Conservation (phyloP, 2,329 filamentous ascomycete genomes). For the Zasmidium cellare region DNA sequence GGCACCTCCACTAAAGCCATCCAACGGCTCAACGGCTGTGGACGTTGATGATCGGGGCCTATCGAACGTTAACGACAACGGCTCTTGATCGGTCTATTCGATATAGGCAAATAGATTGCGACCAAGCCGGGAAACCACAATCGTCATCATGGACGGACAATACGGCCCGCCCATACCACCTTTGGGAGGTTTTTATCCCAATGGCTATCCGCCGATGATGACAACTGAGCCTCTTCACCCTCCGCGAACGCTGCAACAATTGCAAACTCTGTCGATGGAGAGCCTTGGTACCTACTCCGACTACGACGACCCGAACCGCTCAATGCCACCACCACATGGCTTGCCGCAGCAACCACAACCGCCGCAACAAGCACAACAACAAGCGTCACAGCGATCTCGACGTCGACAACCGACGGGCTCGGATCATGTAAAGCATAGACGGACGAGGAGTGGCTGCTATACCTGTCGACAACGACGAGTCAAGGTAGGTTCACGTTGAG, state of each 20-base stretch:
- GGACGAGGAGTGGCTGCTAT: constrained; percentile 90
- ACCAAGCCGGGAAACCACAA: constrained; percentile 4
- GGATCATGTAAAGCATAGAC: constrained; percentile 88
- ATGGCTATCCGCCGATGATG: constrained; percentile 32
- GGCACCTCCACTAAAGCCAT: constrained; percentile 16
- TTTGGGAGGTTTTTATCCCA: constrained; percentile 31
- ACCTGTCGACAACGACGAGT: constrained; percentile 88
- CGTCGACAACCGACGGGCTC: constrained; percentile 29
- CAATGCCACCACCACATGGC: constrained; percentile 27
- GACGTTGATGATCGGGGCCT: constrained; percentile 10
- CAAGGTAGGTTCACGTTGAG: constrained; percentile 55
- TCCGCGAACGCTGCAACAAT: constrained; percentile 28
- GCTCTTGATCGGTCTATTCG: constrained; percentile 9
- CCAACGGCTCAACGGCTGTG: constrained; percentile 16
- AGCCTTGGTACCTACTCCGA: constrained; percentile 34
- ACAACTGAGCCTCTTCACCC: constrained; percentile 26
- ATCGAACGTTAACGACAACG: constrained; percentile 19
- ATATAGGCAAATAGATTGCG: constrained; percentile 21
- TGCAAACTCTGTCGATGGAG: constrained; percentile 35
- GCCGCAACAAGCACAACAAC: neutral
- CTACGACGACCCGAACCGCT: constrained; percentile 30
- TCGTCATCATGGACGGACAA: constrained; percentile 30
- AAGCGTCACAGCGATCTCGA: constrained; percentile 25
- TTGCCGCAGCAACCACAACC: constrained; percentile 2
- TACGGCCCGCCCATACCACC: constrained; percentile 31